phyloP scores from a whole-genome alignment of 2,329 filamentous ascomycete genomes.

The Escovopsis sp. region DNA sequence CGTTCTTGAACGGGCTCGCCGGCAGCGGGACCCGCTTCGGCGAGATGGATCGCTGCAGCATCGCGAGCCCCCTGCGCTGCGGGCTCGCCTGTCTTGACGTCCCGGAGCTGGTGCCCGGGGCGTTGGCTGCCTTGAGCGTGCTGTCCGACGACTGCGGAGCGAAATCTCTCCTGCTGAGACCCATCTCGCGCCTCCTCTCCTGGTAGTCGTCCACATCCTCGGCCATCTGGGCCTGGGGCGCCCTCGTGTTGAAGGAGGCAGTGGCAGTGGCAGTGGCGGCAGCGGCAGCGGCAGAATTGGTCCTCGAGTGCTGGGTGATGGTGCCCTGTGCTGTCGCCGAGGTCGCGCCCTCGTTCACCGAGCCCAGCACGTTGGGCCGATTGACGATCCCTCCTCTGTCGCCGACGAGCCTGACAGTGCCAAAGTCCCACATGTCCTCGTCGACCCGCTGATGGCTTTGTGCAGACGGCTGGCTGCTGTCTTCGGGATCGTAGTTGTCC shows the following conservation, averaged over 20 bases:
- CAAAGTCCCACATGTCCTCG: conserved; percentile 97
- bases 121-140: conserved; percentile 30
- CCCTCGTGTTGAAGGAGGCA: conserved; percentile 44
- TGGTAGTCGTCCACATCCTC: conserved; percentile 36
- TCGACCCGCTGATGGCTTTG: conserved; percentile 29
- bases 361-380: conserved; percentile 41
- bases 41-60: conserved; percentile 23
- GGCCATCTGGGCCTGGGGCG: conserved; percentile 28
- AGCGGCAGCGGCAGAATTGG: too few relatives aligned
- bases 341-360: conserved; percentile 67
- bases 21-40: conserved; percentile 48
- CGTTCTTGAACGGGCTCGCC: conserved; percentile 21
- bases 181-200: conserved; percentile 34
- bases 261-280: too few relatives aligned
- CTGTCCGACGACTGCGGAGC: conserved; percentile 34
- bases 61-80: conserved; percentile 38
- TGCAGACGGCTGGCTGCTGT: conserved; percentile 24
- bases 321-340: too few relatives aligned
- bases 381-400: conserved; percentile 43
- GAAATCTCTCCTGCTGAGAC: conserved; percentile 38
- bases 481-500: conserved; percentile 42
- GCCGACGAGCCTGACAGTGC: conserved; percentile 73
- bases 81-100: conserved; percentile 45
- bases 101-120: conserved; percentile 15
- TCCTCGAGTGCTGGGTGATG: too few relatives aligned